phyloP scores from a whole-genome alignment of 2,329 filamentous ascomycete genomes.

The Alternaria brassicicola region DNA sequence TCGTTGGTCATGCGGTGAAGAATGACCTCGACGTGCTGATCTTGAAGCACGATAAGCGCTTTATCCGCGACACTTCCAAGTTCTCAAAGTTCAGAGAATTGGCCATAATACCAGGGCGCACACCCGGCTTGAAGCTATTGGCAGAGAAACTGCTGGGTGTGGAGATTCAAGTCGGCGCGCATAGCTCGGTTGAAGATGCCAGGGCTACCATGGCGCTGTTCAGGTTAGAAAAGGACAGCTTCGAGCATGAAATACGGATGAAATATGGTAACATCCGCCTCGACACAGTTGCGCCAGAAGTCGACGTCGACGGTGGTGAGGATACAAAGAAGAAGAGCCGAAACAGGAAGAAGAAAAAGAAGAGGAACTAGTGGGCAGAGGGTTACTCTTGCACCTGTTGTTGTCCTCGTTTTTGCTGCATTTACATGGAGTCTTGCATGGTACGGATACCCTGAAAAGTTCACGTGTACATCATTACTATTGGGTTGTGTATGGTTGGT shows the following conservation, averaged over 20 bases:
- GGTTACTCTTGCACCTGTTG: background rate
- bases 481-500: background rate
- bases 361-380: slow-evolving; percentile 26
- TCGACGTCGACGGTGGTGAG: slow-evolving; percentile 27
- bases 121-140: slow-evolving; percentile 69
- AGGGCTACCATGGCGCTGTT: slow-evolving; percentile 90
- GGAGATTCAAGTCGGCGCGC: slow-evolving; percentile 65
- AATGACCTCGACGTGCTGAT: slow-evolving; percentile 78
- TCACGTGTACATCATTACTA: background rate
- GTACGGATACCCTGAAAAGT: slow-evolving; percentile 26
- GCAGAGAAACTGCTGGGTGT: slow-evolving; percentile 63
- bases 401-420: slow-evolving; percentile 13
- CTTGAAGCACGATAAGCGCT: slow-evolving; percentile 76
- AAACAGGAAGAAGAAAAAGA: slow-evolving; percentile 50
- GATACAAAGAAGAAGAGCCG: slow-evolving; percentile 40
- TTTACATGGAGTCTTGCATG: slow-evolving; percentile 26
- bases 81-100: slow-evolving; percentile 74
- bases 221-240: slow-evolving; percentile 78
- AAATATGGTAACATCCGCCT: slow-evolving; percentile 55
- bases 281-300: slow-evolving; percentile 30
- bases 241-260: slow-evolving; percentile 80
- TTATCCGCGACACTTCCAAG: slow-evolving; percentile 84
- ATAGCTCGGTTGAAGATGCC: slow-evolving; percentile 76
- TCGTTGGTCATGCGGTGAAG: slow-evolving; percentile 83
- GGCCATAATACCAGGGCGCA: slow-evolving; percentile 64